A percentile compares a stretch with the other conserved stretches of the same genome.
These are phyloP conservation scores for Russula griseocarnosa DNA, from an alignment of 768 basidiomycete genomes.

Conservation along the genomic window DNA sequence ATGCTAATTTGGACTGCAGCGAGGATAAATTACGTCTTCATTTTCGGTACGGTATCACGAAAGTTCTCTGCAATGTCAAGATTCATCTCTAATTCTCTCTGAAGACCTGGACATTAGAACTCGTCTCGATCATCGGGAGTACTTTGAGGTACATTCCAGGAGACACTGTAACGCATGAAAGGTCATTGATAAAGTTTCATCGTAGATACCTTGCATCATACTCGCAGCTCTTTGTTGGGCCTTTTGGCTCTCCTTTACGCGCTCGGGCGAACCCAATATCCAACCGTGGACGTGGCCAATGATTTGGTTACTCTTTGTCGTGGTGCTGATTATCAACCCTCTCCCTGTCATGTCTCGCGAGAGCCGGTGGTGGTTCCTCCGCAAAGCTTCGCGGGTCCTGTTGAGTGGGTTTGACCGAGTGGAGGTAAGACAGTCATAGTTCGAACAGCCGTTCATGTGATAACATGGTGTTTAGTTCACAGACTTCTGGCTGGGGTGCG, in stretches of 20 bases:
- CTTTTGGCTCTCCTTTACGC: conserved; percentile 80
- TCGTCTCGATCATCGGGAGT: conserved; percentile 63
- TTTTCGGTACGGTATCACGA: conserved; percentile 58
- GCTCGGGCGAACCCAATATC: conserved; percentile 50
- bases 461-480: conserved; percentile 48
- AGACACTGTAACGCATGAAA: not conserved
- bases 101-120: conserved; percentile 25
- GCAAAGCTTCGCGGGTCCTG: conserved; percentile 56
- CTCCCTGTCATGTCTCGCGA: conserved; percentile 58
- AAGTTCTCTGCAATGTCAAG: not conserved
- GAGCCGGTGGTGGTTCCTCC: conserved; percentile 80
- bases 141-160: conserved; percentile 51
- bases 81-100: not conserved
- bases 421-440: conserved; percentile 49
- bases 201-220: conserved; percentile 76
- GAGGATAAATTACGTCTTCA: conserved; percentile 91
- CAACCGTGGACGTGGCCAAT: conserved; percentile 75
- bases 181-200: not conserved
- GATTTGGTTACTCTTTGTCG: conserved; percentile 68
- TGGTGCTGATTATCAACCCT: conserved; percentile 67
- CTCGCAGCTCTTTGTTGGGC: conserved; percentile 68
- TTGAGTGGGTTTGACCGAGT: conserved; percentile 67
- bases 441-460: not conserved
- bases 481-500: conserved; percentile 88
- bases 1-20: conserved; percentile 68